phyloP scores from a whole-genome alignment of 2,329 filamentous ascomycete genomes.

The Metarhizium sp. region DNA sequence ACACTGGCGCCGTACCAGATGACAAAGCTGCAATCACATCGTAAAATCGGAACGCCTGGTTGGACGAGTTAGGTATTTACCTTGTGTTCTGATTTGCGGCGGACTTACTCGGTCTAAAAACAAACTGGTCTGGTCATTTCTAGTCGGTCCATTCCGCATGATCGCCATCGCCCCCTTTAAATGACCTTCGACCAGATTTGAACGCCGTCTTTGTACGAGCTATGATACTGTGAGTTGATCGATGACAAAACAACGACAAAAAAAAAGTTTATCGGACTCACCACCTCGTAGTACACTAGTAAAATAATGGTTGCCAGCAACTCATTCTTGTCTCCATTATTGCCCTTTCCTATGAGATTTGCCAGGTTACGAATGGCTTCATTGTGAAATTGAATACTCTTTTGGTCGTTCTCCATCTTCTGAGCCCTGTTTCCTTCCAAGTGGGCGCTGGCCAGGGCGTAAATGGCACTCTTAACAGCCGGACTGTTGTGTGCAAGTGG shows the following conservation, averaged over 20 bases:
- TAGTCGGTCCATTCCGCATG: constrained; percentile 38
- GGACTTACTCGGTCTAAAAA: constrained; percentile 48
- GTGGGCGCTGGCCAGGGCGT: constrained; percentile 75
- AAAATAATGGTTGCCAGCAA: constrained; percentile 52
- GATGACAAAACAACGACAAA: neutral
- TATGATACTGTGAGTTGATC: constrained; percentile 15
- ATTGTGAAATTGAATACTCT: constrained; percentile 50
- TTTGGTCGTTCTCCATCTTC: constrained; percentile 32
- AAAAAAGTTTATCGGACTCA: constrained; percentile 24
- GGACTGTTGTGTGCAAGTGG: constrained; percentile 46
- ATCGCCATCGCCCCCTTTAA: constrained; percentile 53
- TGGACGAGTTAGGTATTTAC: neutral
- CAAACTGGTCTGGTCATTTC: constrained; percentile 39
- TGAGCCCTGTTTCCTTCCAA: constrained; percentile 55
- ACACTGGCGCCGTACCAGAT: constrained; percentile 47
- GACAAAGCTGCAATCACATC: constrained; percentile 56
- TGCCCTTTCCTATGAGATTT: constrained; percentile 44
- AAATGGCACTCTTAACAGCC: constrained; percentile 72
- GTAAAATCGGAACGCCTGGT: constrained; percentile 55
- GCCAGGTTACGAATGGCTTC: constrained; percentile 49
- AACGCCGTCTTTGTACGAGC: constrained; percentile 51
- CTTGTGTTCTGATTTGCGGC: neutral
- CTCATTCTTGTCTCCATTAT: constrained; percentile 43
- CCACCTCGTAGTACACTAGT: constrained; percentile 54
- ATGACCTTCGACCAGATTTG: constrained; percentile 52